These are phyloP conservation scores for Penicillium turbatum DNA, from an alignment of 495 filamentous ascomycete genomes.

Conservation along the genomic window DNA sequence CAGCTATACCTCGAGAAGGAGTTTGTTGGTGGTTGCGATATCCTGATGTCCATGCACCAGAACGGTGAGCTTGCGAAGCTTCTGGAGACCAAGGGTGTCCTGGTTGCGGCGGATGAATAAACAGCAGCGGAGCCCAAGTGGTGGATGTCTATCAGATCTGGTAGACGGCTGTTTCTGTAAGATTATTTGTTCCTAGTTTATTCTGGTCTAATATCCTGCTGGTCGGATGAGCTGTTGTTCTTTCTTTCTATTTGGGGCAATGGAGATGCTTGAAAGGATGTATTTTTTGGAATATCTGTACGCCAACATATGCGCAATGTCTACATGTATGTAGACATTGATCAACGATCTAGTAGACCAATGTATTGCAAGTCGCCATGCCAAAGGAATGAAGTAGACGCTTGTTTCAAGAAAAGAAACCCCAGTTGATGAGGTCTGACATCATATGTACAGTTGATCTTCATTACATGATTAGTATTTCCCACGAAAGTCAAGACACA, in stretches of 20 bases:
- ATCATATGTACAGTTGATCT: conserved; percentile 21
- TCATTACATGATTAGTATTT: conserved; percentile 4
- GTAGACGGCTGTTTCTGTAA: conserved; percentile 15
- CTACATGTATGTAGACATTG: neutral
- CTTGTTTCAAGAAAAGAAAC: neutral
- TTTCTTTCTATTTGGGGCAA: neutral
- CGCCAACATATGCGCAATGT: no score
- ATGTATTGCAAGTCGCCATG: neutral
- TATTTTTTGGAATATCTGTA: no score
- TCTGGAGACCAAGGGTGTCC: conserved; percentile 82
- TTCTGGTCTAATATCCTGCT: conserved; percentile 15
- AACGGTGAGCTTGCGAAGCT: conserved; percentile 89
- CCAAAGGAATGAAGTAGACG: conserved; percentile 1
- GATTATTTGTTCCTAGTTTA: conserved; percentile 12
- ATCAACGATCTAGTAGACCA: neutral
- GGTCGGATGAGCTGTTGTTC: conserved; percentile 1
- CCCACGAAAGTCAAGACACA: neutral
- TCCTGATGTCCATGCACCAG: conserved; percentile 95
- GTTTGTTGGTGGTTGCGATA: conserved; percentile 96
- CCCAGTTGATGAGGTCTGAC: conserved; percentile 16
- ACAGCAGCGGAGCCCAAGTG: conserved; percentile 7
- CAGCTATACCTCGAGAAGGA: conserved; percentile 94
- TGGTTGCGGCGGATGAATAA: conserved; percentile 54
- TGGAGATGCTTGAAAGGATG: no score
- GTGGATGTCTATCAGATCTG: neutral